These are phyloP conservation scores for Cystobasidium tubakii DNA, from an alignment of 768 basidiomycete species.

Conservation along the genomic window DNA sequence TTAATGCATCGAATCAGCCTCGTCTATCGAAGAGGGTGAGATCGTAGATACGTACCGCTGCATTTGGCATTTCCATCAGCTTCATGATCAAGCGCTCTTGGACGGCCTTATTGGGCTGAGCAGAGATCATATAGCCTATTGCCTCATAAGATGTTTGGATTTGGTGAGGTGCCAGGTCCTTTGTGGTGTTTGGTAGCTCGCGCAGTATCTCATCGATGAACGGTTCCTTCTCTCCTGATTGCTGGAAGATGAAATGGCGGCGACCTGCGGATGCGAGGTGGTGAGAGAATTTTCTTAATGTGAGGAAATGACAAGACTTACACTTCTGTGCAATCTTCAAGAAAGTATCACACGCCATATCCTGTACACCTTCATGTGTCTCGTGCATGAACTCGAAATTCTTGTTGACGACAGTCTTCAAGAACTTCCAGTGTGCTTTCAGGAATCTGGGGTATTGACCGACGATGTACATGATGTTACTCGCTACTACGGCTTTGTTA, in stretches of 20 bases:
- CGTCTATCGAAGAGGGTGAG: conserved; percentile 36
- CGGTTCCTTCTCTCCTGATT: conserved; percentile 91
- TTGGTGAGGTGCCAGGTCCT: conserved; percentile 88
- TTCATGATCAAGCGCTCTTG: conserved; percentile 92
- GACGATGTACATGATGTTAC: conserved; percentile 73
- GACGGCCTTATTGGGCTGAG: conserved; percentile 93
- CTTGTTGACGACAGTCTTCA: conserved; percentile 99
- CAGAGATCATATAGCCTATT: conserved; percentile 98
- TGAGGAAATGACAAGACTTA: too few relatives aligned
- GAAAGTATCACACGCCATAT: conserved; percentile 99
- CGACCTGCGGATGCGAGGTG: conserved; percentile 24
- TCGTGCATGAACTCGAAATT: conserved; percentile 99
- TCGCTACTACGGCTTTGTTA: conserved; percentile 90
- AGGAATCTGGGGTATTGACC: conserved; percentile 99
- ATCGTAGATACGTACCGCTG: conserved; percentile 83
- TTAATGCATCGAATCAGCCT: neutral
- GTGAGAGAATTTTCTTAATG: too few relatives aligned
- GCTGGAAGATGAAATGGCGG: conserved; percentile 97
- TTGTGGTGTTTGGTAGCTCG: conserved; percentile 82
- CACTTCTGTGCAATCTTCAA: conserved; percentile 99
- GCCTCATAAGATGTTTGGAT: conserved; percentile 93
- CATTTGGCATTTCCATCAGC: conserved; percentile 95
- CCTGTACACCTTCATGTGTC: conserved; percentile 98
- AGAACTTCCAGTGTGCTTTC: conserved; percentile 99
- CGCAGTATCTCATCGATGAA: conserved; percentile 97